A percentile compares a stretch with the other conserved stretches of the same genome.
Conservation (phyloP, 768 basidiomycete genomes). For the Boletus insuetus region DNA sequence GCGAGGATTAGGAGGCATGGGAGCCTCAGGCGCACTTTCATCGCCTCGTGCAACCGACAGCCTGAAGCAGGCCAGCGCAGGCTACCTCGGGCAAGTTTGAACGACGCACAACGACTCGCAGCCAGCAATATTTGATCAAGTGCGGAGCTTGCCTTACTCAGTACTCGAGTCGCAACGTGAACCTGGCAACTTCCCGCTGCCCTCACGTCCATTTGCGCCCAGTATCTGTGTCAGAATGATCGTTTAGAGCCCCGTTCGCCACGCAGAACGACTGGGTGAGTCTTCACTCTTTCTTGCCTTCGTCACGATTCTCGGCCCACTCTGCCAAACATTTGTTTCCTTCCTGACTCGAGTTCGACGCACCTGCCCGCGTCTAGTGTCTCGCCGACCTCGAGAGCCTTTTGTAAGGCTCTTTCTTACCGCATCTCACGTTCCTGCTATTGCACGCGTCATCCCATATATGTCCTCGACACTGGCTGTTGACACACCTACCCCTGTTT, state of each 20-base stretch:
- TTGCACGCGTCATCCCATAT: slow-evolving; percentile 5
- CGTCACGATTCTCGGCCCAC: neutral
- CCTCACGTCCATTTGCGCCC: slow-evolving; percentile 20
- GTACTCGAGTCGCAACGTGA: slow-evolving; percentile 15
- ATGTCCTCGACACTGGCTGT: slow-evolving; percentile 23
- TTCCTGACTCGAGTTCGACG: neutral
- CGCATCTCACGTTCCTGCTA: slow-evolving; percentile 8
- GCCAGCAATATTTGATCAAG: slow-evolving; percentile 13
- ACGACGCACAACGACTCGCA: slow-evolving; percentile 4
- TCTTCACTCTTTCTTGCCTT: slow-evolving; percentile 1
- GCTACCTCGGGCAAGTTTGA: slow-evolving; percentile 4
- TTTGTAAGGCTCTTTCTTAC: slow-evolving; percentile 3
- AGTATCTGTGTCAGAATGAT: slow-evolving; percentile 13
- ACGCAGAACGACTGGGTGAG: slow-evolving; percentile 18
- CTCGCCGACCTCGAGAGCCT: neutral
- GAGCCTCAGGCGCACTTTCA: neutral
- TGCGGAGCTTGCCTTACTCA: slow-evolving; percentile 16
- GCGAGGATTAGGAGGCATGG: slow-evolving; percentile 12
- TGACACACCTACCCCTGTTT: slow-evolving; percentile 10
- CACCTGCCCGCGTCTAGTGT: neutral
- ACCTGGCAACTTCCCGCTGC: slow-evolving; percentile 10
- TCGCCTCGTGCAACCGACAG: slow-evolving; percentile 9
- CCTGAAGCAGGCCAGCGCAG: slow-evolving; percentile 5
- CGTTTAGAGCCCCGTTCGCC: slow-evolving; percentile 20
- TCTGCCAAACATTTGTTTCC: neutral